These are phyloP conservation scores for Phytophthora lateralis DNA, from an alignment of 352 stramenopile genomes.

Conservation along the genomic window DNA sequence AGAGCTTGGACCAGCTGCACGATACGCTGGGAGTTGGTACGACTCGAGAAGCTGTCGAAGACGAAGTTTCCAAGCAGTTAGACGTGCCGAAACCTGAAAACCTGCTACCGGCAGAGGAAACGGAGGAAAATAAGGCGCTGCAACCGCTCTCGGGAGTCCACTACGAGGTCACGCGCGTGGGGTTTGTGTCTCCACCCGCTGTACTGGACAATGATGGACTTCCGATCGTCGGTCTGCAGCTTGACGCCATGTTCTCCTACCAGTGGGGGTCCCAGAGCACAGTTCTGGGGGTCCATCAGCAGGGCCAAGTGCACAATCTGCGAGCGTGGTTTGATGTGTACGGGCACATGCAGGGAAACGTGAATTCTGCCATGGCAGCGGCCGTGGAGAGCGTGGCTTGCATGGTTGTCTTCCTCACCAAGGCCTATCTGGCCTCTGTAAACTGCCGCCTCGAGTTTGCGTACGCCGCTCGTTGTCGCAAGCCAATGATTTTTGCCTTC, in stretches of 20 bases:
- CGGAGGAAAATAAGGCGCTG: constrained; percentile 19
- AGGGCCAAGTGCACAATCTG: constrained; percentile 42
- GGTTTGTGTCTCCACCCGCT: constrained; percentile 30
- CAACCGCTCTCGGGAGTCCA: constrained; percentile 30
- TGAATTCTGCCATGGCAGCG: constrained; percentile 65
- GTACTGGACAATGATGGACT: constrained; percentile 49
- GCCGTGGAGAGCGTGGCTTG: constrained; percentile 62
- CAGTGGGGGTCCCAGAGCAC: constrained; percentile 51
- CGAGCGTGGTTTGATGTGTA: constrained; percentile 65
- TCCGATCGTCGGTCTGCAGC: constrained; percentile 37
- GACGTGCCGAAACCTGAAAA: constrained; percentile 9
- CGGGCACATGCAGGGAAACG: constrained; percentile 70
- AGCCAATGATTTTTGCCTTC: constrained; percentile 54
- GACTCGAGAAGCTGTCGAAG: constrained; percentile 27
- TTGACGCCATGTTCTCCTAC: constrained; percentile 69
- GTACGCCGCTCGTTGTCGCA: constrained; percentile 46
- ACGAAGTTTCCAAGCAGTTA: constrained; percentile 7
- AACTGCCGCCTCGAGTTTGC: constrained; percentile 68
- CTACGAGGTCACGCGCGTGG: constrained; percentile 46
- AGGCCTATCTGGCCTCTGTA: constrained; percentile 48
- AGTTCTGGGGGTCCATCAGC: constrained; percentile 50
- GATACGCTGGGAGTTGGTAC: constrained; percentile 28
- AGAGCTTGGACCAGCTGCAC: constrained; percentile 4
- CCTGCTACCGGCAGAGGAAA: constrained; percentile 32
- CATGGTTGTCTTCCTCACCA: constrained; percentile 61